Percentiles rank a stretch among this genome's conserved stretches.
phyloP scores from a whole-genome alignment of 495 filamentous ascomycete species.

The Penicillium antarcticum region DNA sequence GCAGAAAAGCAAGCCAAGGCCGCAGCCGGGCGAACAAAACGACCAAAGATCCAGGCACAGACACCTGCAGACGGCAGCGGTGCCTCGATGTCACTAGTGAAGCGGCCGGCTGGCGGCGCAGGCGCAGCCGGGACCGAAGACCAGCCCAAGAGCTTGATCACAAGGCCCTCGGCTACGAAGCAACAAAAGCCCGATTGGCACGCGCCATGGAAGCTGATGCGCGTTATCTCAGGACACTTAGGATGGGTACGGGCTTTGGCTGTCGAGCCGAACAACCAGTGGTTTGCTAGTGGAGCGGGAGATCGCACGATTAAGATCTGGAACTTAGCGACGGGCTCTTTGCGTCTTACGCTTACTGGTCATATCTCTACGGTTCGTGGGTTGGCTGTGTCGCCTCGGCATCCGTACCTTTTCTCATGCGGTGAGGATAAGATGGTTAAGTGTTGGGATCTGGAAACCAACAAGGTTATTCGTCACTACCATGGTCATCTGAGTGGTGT shows the following conservation, averaged over 20 bases:
- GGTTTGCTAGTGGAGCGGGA: slow-evolving; percentile 95
- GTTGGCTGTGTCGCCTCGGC: slow-evolving; percentile 84
- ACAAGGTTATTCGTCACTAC: slow-evolving; percentile 98
- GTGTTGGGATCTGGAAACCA: slow-evolving; percentile 98
- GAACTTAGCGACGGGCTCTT: slow-evolving; percentile 82
- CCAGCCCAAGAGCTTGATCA: slow-evolving; percentile 58
- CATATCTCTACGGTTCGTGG: slow-evolving; percentile 97
- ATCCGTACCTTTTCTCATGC: slow-evolving; percentile 97
- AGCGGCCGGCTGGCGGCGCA: slow-evolving; percentile 28
- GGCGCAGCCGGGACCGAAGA: slow-evolving; percentile 28
- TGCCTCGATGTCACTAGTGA: slow-evolving; percentile 44
- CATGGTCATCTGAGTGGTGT: slow-evolving; percentile 97
- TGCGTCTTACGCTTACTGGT: slow-evolving; percentile 87
- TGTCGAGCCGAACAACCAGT: slow-evolving; percentile 93
- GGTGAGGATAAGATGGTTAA: slow-evolving; percentile 99
- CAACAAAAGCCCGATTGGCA: slow-evolving; percentile 91
- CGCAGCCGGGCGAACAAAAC: slow-evolving; percentile 53
- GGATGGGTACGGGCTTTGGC: slow-evolving; percentile 93
- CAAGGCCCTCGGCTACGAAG: slow-evolving; percentile 62
- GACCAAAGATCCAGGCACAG: slow-evolving; percentile 44
- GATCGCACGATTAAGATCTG: slow-evolving; percentile 99
- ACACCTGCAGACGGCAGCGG: slow-evolving; percentile 33
- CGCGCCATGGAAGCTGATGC: slow-evolving; percentile 96
- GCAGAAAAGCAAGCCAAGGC: slow-evolving; percentile 79
- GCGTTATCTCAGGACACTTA: slow-evolving; percentile 93